Conservation (phyloP, 305 asterid genomes). For the Salvia sclarea region DNA sequence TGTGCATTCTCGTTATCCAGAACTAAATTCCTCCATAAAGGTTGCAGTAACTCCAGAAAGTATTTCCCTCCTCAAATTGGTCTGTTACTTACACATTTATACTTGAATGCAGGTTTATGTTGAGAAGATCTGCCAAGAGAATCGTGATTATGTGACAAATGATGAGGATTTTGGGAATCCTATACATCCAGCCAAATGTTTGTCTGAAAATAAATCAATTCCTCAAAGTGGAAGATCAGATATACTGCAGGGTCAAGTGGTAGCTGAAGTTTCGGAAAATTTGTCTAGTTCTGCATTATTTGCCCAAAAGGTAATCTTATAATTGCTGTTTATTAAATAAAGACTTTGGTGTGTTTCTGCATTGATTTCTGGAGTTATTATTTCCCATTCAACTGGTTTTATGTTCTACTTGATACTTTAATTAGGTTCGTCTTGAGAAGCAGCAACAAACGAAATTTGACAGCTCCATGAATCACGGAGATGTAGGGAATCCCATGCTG, state of each 20-base stretch:
- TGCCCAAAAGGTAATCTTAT: constrained; percentile 30
- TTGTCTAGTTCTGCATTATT: constrained; percentile 4
- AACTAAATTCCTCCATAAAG: constrained; percentile 50
- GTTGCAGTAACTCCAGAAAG: constrained; percentile 34
- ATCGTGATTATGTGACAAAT: not conserved
- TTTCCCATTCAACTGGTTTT: constrained; percentile 12
- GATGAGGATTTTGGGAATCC: constrained; percentile 17
- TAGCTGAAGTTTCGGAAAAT: constrained; percentile 11
- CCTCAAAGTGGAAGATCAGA: constrained; percentile 23
- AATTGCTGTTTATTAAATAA: not conserved
- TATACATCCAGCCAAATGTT: constrained; percentile 5
- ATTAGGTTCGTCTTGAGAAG: constrained; percentile 50
- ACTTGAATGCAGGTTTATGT: constrained; percentile 50
- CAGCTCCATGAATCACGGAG: not conserved
- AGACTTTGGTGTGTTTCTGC: not conserved
- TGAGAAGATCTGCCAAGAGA: constrained; percentile 19
- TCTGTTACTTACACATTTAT: constrained; percentile 15
- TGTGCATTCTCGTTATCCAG: constrained; percentile 55
- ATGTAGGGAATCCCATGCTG: constrained; percentile 5
- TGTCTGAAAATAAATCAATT: constrained; percentile 6
- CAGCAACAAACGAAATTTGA: constrained; percentile 8
- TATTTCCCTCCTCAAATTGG: constrained; percentile 9
- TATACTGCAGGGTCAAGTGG: not conserved
- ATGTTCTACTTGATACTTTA: constrained; percentile 8
- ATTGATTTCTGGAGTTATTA: not conserved